Percentiles rank a stretch among this genome's conserved stretches.
These are phyloP conservation scores for Rhizopogon vulgaris DNA, from an alignment of 768 basidiomycete species.

Conservation along the genomic window DNA sequence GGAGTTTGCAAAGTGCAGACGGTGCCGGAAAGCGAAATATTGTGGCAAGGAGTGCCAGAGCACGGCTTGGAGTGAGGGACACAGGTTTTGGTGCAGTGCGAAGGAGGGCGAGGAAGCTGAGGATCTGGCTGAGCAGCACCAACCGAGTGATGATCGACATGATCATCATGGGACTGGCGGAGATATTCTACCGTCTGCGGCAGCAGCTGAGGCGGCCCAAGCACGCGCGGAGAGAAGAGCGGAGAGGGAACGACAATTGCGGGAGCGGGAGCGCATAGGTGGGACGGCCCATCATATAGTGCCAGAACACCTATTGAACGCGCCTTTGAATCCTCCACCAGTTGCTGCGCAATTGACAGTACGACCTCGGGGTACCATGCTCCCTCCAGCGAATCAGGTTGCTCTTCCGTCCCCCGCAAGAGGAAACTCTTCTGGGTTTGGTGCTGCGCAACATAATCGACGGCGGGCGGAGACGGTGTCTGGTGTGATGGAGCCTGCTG, in stretches of 20 bases:
- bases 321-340: constrained; percentile 13
- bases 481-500: constrained; percentile 20
- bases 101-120: constrained; percentile 45
- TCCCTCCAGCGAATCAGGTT: constrained; percentile 15
- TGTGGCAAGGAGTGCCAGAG: constrained; percentile 97
- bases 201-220: constrained; percentile 7
- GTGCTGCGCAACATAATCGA: constrained; percentile 15
- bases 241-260: constrained; percentile 28
- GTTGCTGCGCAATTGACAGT: constrained; percentile 11
- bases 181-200: neutral
- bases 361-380: constrained; percentile 22
- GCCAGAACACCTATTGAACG: constrained; percentile 2
- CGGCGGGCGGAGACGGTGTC: constrained; percentile 29
- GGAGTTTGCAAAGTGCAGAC: constrained; percentile 94
- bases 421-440: neutral
- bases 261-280: constrained; percentile 18
- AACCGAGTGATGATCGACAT: constrained; percentile 8
- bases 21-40: constrained; percentile 97
- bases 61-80: constrained; percentile 93
- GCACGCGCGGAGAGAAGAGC: constrained; percentile 30
- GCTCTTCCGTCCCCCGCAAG: constrained; percentile 6
- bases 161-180: neutral
- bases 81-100: constrained; percentile 89
- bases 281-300: constrained; percentile 7
- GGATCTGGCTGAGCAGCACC: constrained; percentile 18